Evolutionary conservation across 768 basidiomycete genomes (phyloP).

Genomic region (Ramaria rubella): DNA sequence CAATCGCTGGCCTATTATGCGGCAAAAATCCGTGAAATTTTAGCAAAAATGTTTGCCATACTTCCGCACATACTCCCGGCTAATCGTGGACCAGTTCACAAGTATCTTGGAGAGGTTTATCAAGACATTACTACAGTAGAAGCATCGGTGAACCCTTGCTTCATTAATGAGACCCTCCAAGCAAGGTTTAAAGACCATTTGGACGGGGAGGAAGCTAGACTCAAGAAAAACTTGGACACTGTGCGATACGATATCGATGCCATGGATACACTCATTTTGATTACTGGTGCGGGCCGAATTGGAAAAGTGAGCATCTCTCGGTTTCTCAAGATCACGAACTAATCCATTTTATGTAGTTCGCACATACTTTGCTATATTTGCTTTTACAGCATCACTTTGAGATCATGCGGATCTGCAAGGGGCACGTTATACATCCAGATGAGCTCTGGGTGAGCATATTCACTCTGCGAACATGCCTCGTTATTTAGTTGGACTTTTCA

Average conservation of each 20-base stretch:
- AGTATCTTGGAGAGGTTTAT: neutral
- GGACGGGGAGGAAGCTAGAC: slow-evolving; percentile 21
- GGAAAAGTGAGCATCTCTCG: slow-evolving; percentile 20
- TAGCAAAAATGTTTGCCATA: neutral
- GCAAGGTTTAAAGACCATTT: slow-evolving; percentile 8
- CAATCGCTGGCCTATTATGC: neutral
- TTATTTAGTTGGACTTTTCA: neutral
- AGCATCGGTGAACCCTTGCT: neutral
- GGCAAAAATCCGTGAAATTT: neutral
- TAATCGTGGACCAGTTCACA: neutral
- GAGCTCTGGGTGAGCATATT: slow-evolving; percentile 16
- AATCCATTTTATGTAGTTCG: neutral
- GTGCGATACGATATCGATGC: slow-evolving; percentile 26
- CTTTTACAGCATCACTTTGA: slow-evolving; percentile 16
- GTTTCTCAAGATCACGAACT: neutral
- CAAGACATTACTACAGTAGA: neutral
- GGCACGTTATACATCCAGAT: slow-evolving; percentile 21
- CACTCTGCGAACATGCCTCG: neutral
- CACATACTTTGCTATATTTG: slow-evolving; percentile 13
- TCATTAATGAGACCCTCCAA: neutral
- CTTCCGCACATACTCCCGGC: neutral
- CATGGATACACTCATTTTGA: slow-evolving; percentile 22
- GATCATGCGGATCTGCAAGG: slow-evolving; percentile 20
- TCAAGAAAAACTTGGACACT: slow-evolving; percentile 18
- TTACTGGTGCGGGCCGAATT: slow-evolving; percentile 21